Base-by-base conservation (phyloP, 2,329 filamentous ascomycete species). In the Phialocephala subalpina region DNA sequence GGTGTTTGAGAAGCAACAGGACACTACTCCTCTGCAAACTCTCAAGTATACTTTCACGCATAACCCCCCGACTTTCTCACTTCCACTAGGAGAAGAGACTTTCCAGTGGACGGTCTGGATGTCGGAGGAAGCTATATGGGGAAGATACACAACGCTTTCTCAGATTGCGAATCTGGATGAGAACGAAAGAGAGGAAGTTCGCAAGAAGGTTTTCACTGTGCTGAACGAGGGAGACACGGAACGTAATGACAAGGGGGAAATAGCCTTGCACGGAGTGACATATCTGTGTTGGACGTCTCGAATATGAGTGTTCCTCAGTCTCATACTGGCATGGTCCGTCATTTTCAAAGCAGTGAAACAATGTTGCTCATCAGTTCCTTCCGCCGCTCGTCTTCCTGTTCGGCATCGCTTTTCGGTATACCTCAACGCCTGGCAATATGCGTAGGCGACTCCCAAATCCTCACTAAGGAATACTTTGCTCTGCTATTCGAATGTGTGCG, bases 221-320 rank as follows among this genome's bases (percentile, higher is more conserved):
- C 69, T 92, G 66, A 79, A 81, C 35, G 80, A 77, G 16, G 78
- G 80, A 1, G 86, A 87, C 64, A 85, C 85, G 0, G 82, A 86
- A 73, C 82, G 80, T 66, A 90, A 92, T 69, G 85, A 84, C 6
- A 81, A 85, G 62, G 89, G 87, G 0, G 84, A 91, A 76, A 81
- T 92, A 60, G 84, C 84, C 20, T 75, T 92, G 52, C 89, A 92
- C 78, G 90, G 88, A 3, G 77, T 82, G 62, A 92, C 90, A 14
- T 85, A 86, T 74, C 83, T 87, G 72, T 84, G 82, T 11, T 93
- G 90, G 90, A 88, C 88, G 22, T 78, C 75, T 8, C 80, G 82
- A 69, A 74, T 82, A 35, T 80, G 76, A 58, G 57, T n/a, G 14
- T 55, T 22, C 55, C 27, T 16, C 27, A 49, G 2, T 7, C 9